Evolutionary conservation across 495 filamentous ascomycete species (phyloP).

Genomic region (Hyaloscypha hepaticicola): DNA sequence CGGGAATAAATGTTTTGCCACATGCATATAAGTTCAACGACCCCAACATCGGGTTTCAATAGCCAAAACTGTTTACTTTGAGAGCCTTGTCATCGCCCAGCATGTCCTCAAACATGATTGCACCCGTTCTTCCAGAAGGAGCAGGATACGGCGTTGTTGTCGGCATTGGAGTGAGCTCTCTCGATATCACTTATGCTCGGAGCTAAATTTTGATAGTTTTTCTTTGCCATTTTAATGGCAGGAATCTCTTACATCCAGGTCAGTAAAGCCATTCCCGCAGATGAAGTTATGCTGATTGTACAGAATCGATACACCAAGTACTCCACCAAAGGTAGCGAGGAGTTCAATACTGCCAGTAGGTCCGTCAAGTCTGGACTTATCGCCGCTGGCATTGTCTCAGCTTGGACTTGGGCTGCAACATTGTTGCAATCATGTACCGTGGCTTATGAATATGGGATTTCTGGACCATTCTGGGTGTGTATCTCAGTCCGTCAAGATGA

Average conservation of each 20-base stretch:
- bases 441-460: slow-evolving; percentile 50
- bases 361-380: slow-evolving; percentile 50
- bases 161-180: slow-evolving; percentile 40
- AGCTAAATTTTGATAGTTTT: slow-evolving; percentile 3
- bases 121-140: slow-evolving; percentile 23
- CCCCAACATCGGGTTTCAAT: background rate
- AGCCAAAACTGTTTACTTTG: background rate
- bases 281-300: slow-evolving; percentile 45
- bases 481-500: background rate
- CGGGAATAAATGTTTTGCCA: background rate
- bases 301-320: slow-evolving; percentile 50
- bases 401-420: slow-evolving; percentile 48
- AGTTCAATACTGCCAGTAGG: slow-evolving; percentile 51
- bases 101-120: background rate
- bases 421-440: slow-evolving; percentile 47
- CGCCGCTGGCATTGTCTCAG: slow-evolving; percentile 47
- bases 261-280: background rate
- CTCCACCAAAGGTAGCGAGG: slow-evolving; percentile 45
- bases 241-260: background rate
- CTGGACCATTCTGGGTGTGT: slow-evolving; percentile 39
- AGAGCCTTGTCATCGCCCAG: background rate
- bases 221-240: slow-evolving; percentile 26
- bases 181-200: background rate
- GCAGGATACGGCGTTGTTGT: slow-evolving; percentile 51
- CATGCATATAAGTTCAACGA: background rate